Evolutionary conservation across 345 rosid genomes (phyloP).

Genomic region (Pistacia integerrima): DNA sequence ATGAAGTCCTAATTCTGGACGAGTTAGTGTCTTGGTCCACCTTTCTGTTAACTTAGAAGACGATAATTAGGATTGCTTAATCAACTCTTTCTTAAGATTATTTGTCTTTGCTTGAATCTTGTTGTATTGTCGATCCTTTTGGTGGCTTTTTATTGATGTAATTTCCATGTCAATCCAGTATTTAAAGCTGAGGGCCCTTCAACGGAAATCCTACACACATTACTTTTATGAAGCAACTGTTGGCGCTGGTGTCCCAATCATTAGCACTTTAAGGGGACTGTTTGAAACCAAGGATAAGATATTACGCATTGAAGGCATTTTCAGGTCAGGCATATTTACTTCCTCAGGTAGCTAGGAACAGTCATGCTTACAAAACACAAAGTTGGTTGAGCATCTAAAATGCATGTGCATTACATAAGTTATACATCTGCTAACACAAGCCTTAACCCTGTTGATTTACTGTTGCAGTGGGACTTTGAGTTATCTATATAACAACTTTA

Average conservation of each 20-base stretch:
- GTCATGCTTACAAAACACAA: too few species aligned
- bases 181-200: slow-evolving; percentile 85
- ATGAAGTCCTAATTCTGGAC: not conserved
- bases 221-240: slow-evolving; percentile 99
- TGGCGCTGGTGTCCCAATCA: slow-evolving; percentile 98
- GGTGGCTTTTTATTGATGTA: slow-evolving; percentile 20
- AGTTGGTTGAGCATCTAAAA: not conserved
- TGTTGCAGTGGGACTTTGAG: slow-evolving; percentile 90
- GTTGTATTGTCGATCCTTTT: not conserved
- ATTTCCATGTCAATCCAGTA: slow-evolving; percentile 53
- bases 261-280: slow-evolving; percentile 94
- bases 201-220: slow-evolving; percentile 94
- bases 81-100: not conserved
- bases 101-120: slow-evolving; percentile 7
- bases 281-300: slow-evolving; percentile 96
- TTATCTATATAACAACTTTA: slow-evolving; percentile 85
- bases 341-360: not conserved
- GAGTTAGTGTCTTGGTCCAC: not conserved
- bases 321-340: slow-evolving; percentile 49
- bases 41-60: not conserved
- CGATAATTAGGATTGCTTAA: not conserved
- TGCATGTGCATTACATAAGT: too few species aligned
- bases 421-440: slow-evolving; percentile 18
- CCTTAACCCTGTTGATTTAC: slow-evolving; percentile 10
- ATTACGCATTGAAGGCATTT: slow-evolving; percentile 87